These are phyloP conservation scores for Penicillium sclerotigenum DNA, from an alignment of 2,329 filamentous ascomycete species.

Conservation along the genomic window DNA sequence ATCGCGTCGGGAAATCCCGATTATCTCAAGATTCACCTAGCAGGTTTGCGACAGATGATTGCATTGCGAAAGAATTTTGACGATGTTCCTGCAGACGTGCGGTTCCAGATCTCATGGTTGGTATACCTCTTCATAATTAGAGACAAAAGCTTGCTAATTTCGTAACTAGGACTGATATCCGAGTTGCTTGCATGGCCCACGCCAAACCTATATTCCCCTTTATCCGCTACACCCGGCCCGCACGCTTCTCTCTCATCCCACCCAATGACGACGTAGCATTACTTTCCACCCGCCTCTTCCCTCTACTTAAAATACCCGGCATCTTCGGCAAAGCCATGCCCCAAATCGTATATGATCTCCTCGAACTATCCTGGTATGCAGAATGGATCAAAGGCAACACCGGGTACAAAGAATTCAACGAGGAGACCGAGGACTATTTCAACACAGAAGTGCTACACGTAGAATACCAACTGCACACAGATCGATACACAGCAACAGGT, in stretches of 20 bases:
- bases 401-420: conserved; percentile 31
- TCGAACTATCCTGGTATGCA: conserved; percentile 36
- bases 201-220: conserved; percentile 41
- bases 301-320: conserved; percentile 34
- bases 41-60: conserved; percentile 41
- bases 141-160: conserved; percentile 2
- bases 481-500: conserved; percentile 37
- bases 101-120: conserved; percentile 42
- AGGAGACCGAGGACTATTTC: conserved; percentile 40
- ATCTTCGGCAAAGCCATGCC: conserved; percentile 33
- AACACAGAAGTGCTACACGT: conserved; percentile 41
- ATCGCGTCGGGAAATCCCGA: conserved; percentile 41
- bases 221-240: conserved; percentile 34
- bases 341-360: conserved; percentile 35
- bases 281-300: conserved; percentile 34
- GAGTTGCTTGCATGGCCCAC: conserved; percentile 40
- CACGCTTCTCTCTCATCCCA: conserved; percentile 28
- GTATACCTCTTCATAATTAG: background rate
- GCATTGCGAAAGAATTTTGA: conserved; percentile 37
- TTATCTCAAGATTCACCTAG: conserved; percentile 40
- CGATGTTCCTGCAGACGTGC: conserved; percentile 37
- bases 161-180: conserved; percentile 38
- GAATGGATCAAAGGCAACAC: conserved; percentile 36
- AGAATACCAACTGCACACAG: conserved; percentile 37
- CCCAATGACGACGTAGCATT: conserved; percentile 30